phyloP scores from a whole-genome alignment of 2,329 filamentous ascomycete species.

The Tolypocladium sp. region DNA sequence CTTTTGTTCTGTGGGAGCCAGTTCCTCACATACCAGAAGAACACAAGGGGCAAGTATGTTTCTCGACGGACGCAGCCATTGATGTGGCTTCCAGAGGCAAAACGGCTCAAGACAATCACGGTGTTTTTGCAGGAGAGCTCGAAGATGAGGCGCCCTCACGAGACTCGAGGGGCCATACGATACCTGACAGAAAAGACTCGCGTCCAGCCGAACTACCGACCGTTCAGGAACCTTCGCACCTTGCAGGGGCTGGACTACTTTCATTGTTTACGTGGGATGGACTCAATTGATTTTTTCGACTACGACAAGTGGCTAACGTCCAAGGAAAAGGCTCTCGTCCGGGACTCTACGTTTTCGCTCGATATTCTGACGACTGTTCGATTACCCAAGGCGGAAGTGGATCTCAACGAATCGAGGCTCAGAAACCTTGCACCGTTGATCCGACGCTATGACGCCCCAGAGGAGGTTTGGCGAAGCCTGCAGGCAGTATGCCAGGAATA shows the following conservation, averaged over 20 bases:
- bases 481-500: neutral
- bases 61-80: constrained; percentile 30
- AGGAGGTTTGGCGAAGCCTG: constrained; percentile 4
- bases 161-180: constrained; percentile 12
- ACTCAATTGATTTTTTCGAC: constrained; percentile 35
- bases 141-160: constrained; percentile 27
- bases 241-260: constrained; percentile 37
- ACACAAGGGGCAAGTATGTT: constrained; percentile 6
- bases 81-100: constrained; percentile 22
- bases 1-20: constrained; percentile 8
- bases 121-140: constrained; percentile 30
- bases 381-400: constrained; percentile 7
- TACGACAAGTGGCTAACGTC: constrained; percentile 14
- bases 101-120: constrained; percentile 28
- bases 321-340: constrained; percentile 6
- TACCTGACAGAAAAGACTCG: constrained; percentile 19
- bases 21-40: constrained; percentile 11
- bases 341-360: constrained; percentile 19
- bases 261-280: constrained; percentile 32
- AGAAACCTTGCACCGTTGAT: constrained; percentile 12
- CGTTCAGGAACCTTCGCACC: constrained; percentile 24
- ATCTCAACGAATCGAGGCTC: constrained; percentile 7
- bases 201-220: constrained; percentile 30
- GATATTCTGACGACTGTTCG: constrained; percentile 15
- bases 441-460: neutral